Evolutionary conservation across 768 basidiomycete genomes (phyloP).

Genomic region (Mrakia gelida): DNA sequence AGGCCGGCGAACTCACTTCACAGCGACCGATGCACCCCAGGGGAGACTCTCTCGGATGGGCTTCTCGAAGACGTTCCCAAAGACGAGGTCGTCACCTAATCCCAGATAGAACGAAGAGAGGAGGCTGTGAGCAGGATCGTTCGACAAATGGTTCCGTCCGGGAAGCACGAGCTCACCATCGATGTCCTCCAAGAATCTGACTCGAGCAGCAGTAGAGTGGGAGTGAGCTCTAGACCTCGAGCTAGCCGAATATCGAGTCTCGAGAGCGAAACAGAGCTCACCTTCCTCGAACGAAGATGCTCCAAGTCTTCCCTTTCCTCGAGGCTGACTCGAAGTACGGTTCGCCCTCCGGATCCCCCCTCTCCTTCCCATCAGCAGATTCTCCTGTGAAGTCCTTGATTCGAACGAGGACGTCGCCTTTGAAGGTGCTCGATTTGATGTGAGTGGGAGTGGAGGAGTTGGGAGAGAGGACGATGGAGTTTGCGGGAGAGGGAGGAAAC

Average conservation of each 20-base stretch:
- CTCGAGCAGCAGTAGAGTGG: background rate
- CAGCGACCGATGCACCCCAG: slow-evolving; percentile 30
- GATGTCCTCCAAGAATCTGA: slow-evolving; percentile 18
- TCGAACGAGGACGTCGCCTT: slow-evolving; percentile 28
- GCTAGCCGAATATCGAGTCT: background rate
- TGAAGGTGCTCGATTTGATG: slow-evolving; percentile 19
- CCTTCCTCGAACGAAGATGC: slow-evolving; percentile 22
- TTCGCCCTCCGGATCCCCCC: background rate
- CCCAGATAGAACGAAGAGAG: background rate
- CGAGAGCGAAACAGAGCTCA: background rate
- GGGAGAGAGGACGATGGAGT: background rate
- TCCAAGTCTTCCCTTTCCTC: slow-evolving; percentile 25
- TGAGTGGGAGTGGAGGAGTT: slow-evolving; percentile 22
- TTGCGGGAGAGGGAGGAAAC: slow-evolving; percentile 4
- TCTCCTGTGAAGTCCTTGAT: slow-evolving; percentile 29
- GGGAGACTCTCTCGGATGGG: slow-evolving; percentile 31
- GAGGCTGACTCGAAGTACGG: slow-evolving; percentile 11
- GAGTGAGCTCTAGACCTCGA: background rate
- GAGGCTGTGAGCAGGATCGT: background rate
- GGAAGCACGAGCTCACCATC: slow-evolving; percentile 16
- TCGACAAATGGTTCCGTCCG: too few species aligned
- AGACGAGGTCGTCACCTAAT: slow-evolving; percentile 27
- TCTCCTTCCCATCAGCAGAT: slow-evolving; percentile 14
- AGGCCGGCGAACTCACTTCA: slow-evolving; percentile 1
- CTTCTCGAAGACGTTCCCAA: slow-evolving; percentile 29